A percentile compares a stretch with the other conserved stretches of the same genome.
Evolutionary conservation across 192 early-diverging fungal genomes (phyloP).

Genomic region (Lobosporangium transversale): DNA sequence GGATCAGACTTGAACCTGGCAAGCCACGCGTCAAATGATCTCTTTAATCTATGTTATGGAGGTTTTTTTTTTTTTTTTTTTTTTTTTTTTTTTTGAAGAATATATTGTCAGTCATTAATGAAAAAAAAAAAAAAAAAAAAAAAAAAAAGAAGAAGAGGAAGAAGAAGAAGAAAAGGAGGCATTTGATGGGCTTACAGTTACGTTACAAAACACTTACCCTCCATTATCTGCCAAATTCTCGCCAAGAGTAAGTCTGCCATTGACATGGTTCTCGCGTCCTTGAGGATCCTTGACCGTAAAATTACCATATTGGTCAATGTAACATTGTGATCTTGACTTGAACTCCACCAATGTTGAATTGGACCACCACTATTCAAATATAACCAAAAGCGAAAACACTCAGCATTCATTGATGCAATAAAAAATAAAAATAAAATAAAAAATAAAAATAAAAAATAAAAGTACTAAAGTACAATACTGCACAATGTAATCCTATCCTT

Average conservation of each 20-base stretch:
- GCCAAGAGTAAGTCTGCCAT: conserved; percentile 66
- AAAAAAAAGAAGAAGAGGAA: not conserved
- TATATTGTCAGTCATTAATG: too few relatives aligned
- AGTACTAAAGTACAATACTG: too few relatives aligned
- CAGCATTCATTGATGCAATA: conserved; percentile 53
- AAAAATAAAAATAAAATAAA: too few relatives aligned
- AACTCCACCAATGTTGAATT: conserved; percentile 67
- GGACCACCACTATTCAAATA: conserved; percentile 76
- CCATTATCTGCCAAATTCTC: conserved; percentile 82
- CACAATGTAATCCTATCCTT: too few relatives aligned
- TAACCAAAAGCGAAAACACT: too few relatives aligned
- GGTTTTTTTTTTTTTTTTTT: too few relatives aligned
- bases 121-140: not conserved
- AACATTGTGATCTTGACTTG: conserved; percentile 65
- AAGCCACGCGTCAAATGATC: conserved; percentile 42
- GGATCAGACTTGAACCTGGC: conserved; percentile 34
- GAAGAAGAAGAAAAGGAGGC: conserved; percentile 17
- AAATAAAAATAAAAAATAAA: too few relatives aligned
- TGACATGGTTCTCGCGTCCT: conserved; percentile 53
- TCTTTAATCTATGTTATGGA: conserved; percentile 61
- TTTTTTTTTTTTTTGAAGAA: too few relatives aligned
- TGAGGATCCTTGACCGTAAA: conserved; percentile 57
- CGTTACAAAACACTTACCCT: conserved; percentile 47
- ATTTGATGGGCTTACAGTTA: not conserved
- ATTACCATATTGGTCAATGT: conserved; percentile 70